A percentile compares a stretch with the other conserved stretches of the same genome.
Evolutionary conservation across 2,329 filamentous ascomycete species (phyloP).

Genomic region (Ophiostoma perfectum): DNA sequence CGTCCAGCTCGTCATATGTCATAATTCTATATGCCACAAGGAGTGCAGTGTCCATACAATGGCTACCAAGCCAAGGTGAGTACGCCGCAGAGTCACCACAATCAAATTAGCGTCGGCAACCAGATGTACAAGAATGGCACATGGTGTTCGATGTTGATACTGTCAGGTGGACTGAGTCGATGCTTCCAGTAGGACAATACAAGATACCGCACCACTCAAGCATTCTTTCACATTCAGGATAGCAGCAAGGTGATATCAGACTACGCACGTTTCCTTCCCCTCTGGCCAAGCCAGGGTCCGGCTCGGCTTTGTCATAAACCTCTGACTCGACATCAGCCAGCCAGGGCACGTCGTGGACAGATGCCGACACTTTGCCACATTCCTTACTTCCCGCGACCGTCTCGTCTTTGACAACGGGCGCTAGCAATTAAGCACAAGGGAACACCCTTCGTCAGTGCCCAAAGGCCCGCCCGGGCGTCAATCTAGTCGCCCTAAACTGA

Average conservation of each 20-base stretch:
- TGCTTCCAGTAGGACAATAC: neutral
- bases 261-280: too few species aligned
- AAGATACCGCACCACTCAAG: neutral
- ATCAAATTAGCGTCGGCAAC: too few species aligned
- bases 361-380: neutral
- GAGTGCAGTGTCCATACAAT: neutral
- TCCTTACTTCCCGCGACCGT: neutral
- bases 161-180: neutral
- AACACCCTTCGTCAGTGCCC: neutral
- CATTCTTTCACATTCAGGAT: neutral
- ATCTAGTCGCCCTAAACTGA: neutral
- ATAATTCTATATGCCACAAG: neutral
- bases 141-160: neutral
- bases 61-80: neutral
- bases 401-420: neutral
- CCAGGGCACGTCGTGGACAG: neutral
- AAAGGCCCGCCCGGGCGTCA: constrained; percentile 4
- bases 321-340: neutral
- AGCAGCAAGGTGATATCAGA: too few species aligned
- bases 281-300: neutral
- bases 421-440: neutral
- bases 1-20: neutral
- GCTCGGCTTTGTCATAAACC: too few species aligned
- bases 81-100: neutral
- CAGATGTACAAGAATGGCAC: neutral